Percentiles rank a stretch among this genome's conserved stretches.
Evolutionary conservation across 2,329 filamentous ascomycete species (phyloP).

Genomic region (Scedosporium boydii): DNA sequence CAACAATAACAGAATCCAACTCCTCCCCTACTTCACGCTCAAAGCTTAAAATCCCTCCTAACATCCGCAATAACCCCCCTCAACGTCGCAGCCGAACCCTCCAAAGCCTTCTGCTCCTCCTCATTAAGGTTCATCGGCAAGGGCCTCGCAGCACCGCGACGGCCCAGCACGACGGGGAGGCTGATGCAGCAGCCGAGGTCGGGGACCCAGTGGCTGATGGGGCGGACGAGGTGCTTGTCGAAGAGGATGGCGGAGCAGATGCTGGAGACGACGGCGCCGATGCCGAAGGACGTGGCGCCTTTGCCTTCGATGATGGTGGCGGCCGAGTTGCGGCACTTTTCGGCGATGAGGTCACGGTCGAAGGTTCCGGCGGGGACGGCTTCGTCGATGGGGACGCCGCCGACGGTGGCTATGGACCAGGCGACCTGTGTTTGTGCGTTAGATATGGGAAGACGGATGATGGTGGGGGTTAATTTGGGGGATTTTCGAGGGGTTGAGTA

Average conservation of each 20-base stretch:
- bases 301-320: slow-evolving; percentile 7
- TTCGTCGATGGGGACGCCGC: slow-evolving; percentile 1
- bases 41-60: slow-evolving; percentile 3
- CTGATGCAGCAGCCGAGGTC: slow-evolving; percentile 5
- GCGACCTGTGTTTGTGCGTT: not conserved
- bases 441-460: not conserved
- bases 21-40: not conserved
- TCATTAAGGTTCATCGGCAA: not conserved
- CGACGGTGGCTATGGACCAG: slow-evolving; percentile 5
- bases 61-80: slow-evolving; percentile 3
- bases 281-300: slow-evolving; percentile 7
- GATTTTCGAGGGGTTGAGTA: not conserved
- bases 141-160: not conserved
- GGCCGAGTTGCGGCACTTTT: slow-evolving; percentile 4
- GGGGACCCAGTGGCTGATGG: slow-evolving; percentile 6
- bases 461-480: not conserved
- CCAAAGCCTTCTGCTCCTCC: not conserved
- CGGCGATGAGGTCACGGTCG: not conserved
- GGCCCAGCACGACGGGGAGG: slow-evolving; percentile 5
- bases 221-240: slow-evolving; percentile 7
- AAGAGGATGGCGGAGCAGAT: slow-evolving; percentile 7
- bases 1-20: not conserved
- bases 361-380: slow-evolving; percentile 1
- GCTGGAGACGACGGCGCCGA: slow-evolving; percentile 5
- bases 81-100: not conserved